Conservation (phyloP, 768 basidiomycete genomes). For the Austroboletus eburneus region DNA sequence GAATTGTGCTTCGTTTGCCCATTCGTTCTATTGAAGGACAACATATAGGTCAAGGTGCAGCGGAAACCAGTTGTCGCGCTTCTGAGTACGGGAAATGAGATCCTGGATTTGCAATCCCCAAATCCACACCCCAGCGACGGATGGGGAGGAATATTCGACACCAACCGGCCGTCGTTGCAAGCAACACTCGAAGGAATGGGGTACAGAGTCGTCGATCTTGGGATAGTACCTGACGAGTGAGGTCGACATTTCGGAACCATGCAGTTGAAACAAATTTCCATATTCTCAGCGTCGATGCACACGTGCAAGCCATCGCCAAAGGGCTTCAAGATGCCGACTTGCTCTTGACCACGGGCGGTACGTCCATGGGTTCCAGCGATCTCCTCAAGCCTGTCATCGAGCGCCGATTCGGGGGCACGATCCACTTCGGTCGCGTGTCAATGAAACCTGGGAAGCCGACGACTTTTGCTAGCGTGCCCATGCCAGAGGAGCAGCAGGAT, state of each 20-base stretch:
- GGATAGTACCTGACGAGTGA: slow-evolving; percentile 74
- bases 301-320: slow-evolving; percentile 50
- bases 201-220: slow-evolving; percentile 74
- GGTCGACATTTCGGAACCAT: slow-evolving; percentile 10
- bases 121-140: slow-evolving; percentile 30
- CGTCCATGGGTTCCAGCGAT: slow-evolving; percentile 88
- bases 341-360: slow-evolving; percentile 82
- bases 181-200: slow-evolving; percentile 69
- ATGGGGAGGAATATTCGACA: slow-evolving; percentile 81
- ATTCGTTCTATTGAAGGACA: neutral
- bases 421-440: slow-evolving; percentile 84
- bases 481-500: slow-evolving; percentile 25
- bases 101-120: slow-evolving; percentile 55
- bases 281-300: slow-evolving; percentile 46
- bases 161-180: slow-evolving; percentile 76
- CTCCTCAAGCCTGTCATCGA: slow-evolving; percentile 88
- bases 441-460: slow-evolving; percentile 88
- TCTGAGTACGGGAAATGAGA: slow-evolving; percentile 84
- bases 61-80: slow-evolving; percentile 75
- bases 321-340: slow-evolving; percentile 68
- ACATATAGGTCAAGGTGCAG: slow-evolving; percentile 57
- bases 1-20: neutral
- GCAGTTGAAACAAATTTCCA: neutral
- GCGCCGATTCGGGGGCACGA: slow-evolving; percentile 63
- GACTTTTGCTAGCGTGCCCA: slow-evolving; percentile 77